Base-by-base conservation (phyloP, 2,329 filamentous ascomycete genomes). In the Ustilaginoidea virens region DNA sequence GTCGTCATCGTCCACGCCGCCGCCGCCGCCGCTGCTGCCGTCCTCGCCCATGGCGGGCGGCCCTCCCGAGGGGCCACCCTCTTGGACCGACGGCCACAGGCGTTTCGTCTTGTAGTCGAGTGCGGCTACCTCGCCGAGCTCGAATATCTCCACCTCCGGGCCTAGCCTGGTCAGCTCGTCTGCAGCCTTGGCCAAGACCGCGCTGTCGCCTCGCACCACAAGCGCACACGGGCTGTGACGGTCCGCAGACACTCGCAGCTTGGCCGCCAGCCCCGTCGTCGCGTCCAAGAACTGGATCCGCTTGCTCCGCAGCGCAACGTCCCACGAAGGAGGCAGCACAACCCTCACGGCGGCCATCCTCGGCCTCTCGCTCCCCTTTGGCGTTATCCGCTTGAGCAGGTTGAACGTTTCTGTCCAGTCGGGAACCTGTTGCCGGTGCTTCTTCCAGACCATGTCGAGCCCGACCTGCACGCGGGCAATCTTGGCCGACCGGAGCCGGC, bases 371-470 rank as follows among this genome's bases (percentile, higher is more conserved):
- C 39, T 44, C 33, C 40, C 42, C 30, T 43, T 43, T 7, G 46
- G 44, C 10, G 58, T 63, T 37, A 42, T 49, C 10, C 40, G 39
- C 35, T 47, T 48, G 33, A 67, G 47, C 4, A 51, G 35, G 7
- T 42, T 34, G 23, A 66, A 48, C 8, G 55, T 52, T 5, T 43
- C 36, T 10, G 46, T 49, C 60, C 60, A 66, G 33, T 56, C 45
- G 2, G 51, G 44, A 20, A 48, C 39, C 11, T 37, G 41, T 20
- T 38, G 40, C 1, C 37, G 32, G 30, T 49, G 46, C 9, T 42
- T 39, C 13, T 40, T 36, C 33, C 49, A 51, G 14, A 55, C 44
- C 12, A 42, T 41, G 23, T 55, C 48, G 23, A 56, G 43, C 4
- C 49, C 49, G 3, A 46, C 34, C 35, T 63, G 60, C 5, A 48